phyloP scores from a whole-genome alignment of 768 basidiomycete species.

The Strobilomyces confusus region DNA sequence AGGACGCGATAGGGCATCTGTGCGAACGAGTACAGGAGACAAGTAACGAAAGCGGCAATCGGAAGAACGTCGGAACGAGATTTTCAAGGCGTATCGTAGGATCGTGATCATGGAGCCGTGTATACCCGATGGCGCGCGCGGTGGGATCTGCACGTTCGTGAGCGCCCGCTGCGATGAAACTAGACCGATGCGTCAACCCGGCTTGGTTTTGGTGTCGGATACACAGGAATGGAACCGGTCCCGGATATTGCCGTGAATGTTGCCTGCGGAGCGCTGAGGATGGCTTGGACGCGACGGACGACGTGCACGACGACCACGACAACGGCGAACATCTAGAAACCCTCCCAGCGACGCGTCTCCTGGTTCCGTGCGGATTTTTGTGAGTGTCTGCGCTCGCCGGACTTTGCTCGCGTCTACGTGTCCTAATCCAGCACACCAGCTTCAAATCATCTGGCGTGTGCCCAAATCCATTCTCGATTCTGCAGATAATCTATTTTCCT shows the following conservation, averaged over 20 bases:
- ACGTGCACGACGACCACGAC: background rate
- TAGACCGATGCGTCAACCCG: background rate
- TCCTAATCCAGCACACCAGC: constrained; percentile 26
- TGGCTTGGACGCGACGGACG: background rate
- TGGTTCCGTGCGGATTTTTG: background rate
- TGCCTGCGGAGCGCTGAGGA: background rate
- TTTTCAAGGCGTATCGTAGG: background rate
- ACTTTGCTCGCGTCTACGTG: constrained; percentile 1
- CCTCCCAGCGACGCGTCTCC: too few species aligned
- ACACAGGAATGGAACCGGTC: constrained; percentile 17
- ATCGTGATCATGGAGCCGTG: constrained; percentile 3
- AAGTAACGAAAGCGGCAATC: background rate
- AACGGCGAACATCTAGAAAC: background rate
- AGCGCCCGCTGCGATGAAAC: background rate
- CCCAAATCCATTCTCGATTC: constrained; percentile 26
- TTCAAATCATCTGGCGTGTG: constrained; percentile 18
- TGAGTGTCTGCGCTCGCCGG: background rate
- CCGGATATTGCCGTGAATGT: constrained; percentile 19
- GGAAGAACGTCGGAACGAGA: constrained; percentile 16
- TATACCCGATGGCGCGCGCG: constrained; percentile 7
- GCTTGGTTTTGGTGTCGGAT: constrained; percentile 11
- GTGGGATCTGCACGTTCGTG: constrained; percentile 13
- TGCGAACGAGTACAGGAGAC: background rate
- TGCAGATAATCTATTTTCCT: constrained; percentile 25
- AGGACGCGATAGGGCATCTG: background rate